These are phyloP conservation scores for Cyathus olla DNA, from an alignment of 1,284 basidiomycete genomes.

Conservation along the genomic window DNA sequence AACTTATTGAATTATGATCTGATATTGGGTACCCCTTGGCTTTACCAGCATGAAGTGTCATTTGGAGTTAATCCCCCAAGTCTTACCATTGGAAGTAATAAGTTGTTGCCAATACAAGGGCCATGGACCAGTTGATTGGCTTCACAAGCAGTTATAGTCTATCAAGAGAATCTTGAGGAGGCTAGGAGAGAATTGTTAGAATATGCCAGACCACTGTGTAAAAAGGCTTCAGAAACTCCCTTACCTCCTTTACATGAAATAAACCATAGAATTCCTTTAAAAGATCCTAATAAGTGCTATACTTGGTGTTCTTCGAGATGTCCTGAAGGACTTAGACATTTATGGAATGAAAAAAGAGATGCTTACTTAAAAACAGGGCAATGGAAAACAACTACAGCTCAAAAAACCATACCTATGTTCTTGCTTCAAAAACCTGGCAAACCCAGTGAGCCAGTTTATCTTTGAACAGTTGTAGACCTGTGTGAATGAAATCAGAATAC, in stretches of 20 bases:
- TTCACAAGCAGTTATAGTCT: slow-evolving; percentile 5
- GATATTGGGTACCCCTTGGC: slow-evolving; percentile 38
- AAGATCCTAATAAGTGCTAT: slow-evolving; percentile 26
- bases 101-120: slow-evolving; percentile 16
- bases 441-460: slow-evolving; percentile 3
- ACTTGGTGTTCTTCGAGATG: slow-evolving; percentile 25
- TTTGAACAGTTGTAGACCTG: slow-evolving; percentile 20
- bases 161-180: slow-evolving; percentile 21
- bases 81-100: slow-evolving; percentile 18
- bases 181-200: slow-evolving; percentile 14
- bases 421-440: slow-evolving; percentile 26
- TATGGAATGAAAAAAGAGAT: slow-evolving; percentile 26
- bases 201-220: slow-evolving; percentile 16
- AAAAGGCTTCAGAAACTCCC: slow-evolving; percentile 10
- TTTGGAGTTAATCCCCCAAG: slow-evolving; percentile 14
- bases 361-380: slow-evolving; percentile 23
- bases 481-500: slow-evolving; percentile 24
- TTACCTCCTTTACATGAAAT: slow-evolving; percentile 30
- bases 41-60: slow-evolving; percentile 37
- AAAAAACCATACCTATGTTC: slow-evolving; percentile 39
- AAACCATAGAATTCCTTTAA: slow-evolving; percentile 37
- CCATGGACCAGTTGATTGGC: neutral
- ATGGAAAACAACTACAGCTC: slow-evolving; percentile 24
- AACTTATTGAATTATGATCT: slow-evolving; percentile 36
- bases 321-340: slow-evolving; percentile 20